Percentiles rank a stretch among this genome's conserved stretches.
Evolutionary conservation across 2,329 filamentous ascomycete genomes (phyloP).

Genomic region (Ceratocystis diversiconidia): DNA sequence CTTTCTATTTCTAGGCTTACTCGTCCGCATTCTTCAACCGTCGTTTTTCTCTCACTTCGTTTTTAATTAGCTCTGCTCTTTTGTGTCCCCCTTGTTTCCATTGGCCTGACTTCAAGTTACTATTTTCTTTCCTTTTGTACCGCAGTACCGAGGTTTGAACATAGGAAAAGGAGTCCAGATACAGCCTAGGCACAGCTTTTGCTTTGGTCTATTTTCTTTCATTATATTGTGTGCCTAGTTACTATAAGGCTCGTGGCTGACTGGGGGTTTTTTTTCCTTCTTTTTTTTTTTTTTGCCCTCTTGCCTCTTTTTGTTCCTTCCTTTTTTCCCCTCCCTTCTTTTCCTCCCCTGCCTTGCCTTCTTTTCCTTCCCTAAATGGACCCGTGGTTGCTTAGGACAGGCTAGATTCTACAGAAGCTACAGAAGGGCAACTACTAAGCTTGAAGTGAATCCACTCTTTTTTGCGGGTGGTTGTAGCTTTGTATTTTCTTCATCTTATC

Average conservation of each 20-base stretch:
- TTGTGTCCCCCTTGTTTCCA: background rate
- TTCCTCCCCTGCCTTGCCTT: background rate
- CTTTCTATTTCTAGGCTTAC: background rate
- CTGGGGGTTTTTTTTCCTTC: background rate
- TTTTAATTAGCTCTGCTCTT: background rate
- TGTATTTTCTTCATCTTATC: slow-evolving; percentile 15
- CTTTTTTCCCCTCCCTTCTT: background rate
- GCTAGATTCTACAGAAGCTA: background rate
- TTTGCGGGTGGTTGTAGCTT: slow-evolving; percentile 11
- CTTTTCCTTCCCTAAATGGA: background rate
- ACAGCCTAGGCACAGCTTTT: background rate
- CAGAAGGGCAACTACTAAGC: background rate
- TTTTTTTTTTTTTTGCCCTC: background rate
- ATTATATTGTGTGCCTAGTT: background rate
- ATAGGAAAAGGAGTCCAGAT: background rate
- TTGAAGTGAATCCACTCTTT: slow-evolving; percentile 10
- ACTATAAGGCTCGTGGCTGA: background rate
- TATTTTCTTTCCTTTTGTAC: background rate
- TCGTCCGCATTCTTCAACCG: background rate
- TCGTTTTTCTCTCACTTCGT: background rate
- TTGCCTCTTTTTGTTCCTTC: background rate
- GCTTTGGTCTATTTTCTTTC: background rate
- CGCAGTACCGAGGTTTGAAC: background rate
- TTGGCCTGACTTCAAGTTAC: background rate
- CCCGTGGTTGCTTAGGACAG: slow-evolving; percentile 1